Percentiles rank a stretch among this genome's conserved stretches.
Evolutionary conservation across 2,329 filamentous ascomycete genomes (phyloP).

Genomic region (Aspergillus fijiensis): DNA sequence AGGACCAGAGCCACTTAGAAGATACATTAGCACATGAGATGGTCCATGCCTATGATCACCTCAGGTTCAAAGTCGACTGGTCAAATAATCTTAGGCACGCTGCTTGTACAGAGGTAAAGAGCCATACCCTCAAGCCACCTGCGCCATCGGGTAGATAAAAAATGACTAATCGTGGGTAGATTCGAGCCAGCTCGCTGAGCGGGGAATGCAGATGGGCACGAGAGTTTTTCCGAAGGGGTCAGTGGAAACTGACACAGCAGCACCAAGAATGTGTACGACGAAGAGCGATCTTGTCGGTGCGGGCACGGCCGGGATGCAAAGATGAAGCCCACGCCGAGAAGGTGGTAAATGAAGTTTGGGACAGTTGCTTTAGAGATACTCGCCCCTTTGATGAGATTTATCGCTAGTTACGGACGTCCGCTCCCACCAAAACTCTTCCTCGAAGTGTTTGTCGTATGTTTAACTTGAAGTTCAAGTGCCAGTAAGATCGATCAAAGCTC

Average conservation of each 20-base stretch:
- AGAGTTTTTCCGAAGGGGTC: constrained; percentile 79
- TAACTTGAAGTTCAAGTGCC: constrained; percentile 8
- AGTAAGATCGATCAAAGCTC: not conserved
- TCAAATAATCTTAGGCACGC: constrained; percentile 79
- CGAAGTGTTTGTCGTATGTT: constrained; percentile 12
- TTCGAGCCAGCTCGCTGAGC: constrained; percentile 86
- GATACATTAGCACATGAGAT: constrained; percentile 96
- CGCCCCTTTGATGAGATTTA: constrained; percentile 97
- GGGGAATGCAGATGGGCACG: constrained; percentile 90
- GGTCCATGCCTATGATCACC: constrained; percentile 93
- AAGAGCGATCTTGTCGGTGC: constrained; percentile 76
- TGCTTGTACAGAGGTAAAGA: constrained; percentile 82
- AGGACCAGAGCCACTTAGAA: constrained; percentile 77
- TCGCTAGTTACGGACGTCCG: constrained; percentile 46
- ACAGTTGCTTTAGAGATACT: constrained; percentile 92
- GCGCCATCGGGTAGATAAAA: not conserved
- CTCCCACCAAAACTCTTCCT: not conserved
- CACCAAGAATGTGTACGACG: constrained; percentile 88
- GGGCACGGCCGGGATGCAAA: constrained; percentile 74
- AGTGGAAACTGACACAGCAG: constrained; percentile 87
- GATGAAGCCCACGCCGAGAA: constrained; percentile 82
- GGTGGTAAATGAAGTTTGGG: constrained; percentile 97
- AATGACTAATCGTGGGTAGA: constrained; percentile 52
- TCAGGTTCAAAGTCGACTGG: constrained; percentile 88
- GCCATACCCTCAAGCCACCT: not conserved